These are phyloP conservation scores for Lodderomyces parapsilosis DNA, from an alignment of 1,139 yeast species.

Conservation along the genomic window DNA sequence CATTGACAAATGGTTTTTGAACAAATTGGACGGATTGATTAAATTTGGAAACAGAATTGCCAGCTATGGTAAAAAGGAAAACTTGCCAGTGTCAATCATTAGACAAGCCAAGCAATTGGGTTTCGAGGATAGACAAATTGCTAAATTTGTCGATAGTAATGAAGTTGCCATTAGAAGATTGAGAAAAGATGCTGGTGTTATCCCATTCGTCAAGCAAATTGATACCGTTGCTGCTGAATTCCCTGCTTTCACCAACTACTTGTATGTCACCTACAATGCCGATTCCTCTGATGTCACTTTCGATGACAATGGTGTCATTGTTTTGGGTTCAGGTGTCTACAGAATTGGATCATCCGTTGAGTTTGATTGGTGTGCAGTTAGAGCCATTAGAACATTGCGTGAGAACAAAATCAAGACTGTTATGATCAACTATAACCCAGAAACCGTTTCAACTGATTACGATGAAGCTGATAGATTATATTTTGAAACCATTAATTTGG, in stretches of 20 bases:
- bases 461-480: conserved; percentile 98
- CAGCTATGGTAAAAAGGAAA: conserved; percentile 57
- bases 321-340: conserved; percentile 90
- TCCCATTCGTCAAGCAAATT: conserved; percentile 94
- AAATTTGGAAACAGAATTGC: conserved; percentile 64
- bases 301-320: conserved; percentile 86
- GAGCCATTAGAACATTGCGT: conserved; percentile 92
- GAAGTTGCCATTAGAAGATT: conserved; percentile 91
- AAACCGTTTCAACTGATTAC: conserved; percentile 96
- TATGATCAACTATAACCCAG: conserved; percentile 98
- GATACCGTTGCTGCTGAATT: conserved; percentile 99
- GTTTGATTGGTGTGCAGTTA: conserved; percentile 95
- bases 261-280: conserved; percentile 94
- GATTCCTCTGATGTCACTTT: conserved; percentile 82
- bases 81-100: conserved; percentile 38
- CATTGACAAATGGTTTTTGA: conserved; percentile 96
- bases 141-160: conserved; percentile 83
- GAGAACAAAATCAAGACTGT: conserved; percentile 86
- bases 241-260: conserved; percentile 94
- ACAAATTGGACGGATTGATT: conserved; percentile 75
- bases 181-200: conserved; percentile 83
- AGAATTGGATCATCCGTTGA: conserved; percentile 94
- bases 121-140: conserved; percentile 95
- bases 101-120: conserved; percentile 96
- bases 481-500: conserved; percentile 93